Conservation (phyloP, 257 asterid genomes). For the Ilex asprella region DNA sequence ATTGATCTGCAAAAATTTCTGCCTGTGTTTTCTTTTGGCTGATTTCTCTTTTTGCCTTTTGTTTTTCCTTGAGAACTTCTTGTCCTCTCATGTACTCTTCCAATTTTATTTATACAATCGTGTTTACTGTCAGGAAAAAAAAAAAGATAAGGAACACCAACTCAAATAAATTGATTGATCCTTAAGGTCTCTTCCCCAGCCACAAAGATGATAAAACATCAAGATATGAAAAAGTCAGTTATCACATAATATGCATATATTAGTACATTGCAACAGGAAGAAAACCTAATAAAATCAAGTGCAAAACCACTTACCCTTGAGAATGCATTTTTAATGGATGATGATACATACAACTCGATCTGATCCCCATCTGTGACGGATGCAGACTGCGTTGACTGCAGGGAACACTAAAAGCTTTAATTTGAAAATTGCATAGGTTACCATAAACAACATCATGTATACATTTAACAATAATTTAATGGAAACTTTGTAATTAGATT, state of each 20-base stretch:
- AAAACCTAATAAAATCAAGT: slow-evolving; percentile 3
- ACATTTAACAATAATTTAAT: not conserved
- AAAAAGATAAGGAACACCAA: too few relatives aligned
- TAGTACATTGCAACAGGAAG: not conserved
- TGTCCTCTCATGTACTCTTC: too few relatives aligned
- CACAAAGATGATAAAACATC: too few relatives aligned
- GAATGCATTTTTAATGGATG: slow-evolving; percentile 79
- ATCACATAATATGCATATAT: not conserved
- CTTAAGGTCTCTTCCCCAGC: too few relatives aligned
- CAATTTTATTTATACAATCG: too few relatives aligned
- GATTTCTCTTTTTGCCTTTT: too few relatives aligned
- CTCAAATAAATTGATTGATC: too few relatives aligned
- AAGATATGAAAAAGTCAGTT: not conserved
- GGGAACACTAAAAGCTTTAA: slow-evolving; percentile 15
- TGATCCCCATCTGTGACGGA: slow-evolving; percentile 71
- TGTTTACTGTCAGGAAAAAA: too few relatives aligned
- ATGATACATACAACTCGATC: slow-evolving; percentile 72
- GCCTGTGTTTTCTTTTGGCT: too few relatives aligned
- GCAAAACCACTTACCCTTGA: slow-evolving; percentile 49
- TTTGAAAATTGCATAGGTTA: not conserved
- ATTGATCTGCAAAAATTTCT: too few relatives aligned
- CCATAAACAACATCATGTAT: not conserved
- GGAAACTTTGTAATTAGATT: not conserved
- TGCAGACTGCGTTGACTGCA: slow-evolving; percentile 60
- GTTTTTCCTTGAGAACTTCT: too few relatives aligned